These are phyloP conservation scores for Cadophora luteo-olivacea DNA, from an alignment of 2,329 filamentous ascomycete genomes.

Conservation along the genomic window DNA sequence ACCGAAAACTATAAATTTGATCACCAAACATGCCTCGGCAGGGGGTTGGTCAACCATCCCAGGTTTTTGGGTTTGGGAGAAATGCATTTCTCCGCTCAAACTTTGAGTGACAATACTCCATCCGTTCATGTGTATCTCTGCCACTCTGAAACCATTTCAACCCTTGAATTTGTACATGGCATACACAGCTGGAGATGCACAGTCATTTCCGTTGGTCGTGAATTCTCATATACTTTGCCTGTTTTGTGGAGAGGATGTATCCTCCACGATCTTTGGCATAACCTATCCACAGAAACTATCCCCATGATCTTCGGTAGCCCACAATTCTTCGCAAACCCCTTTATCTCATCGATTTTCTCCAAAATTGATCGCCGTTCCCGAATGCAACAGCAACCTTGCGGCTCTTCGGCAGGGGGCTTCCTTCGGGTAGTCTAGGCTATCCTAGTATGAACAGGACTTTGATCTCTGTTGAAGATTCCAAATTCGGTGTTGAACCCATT, in stretches of 20 bases:
- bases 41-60: not conserved
- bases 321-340: not conserved
- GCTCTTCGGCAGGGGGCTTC: not conserved
- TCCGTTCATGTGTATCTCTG: not conserved
- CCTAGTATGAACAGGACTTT: not conserved
- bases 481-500: not conserved
- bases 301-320: not conserved
- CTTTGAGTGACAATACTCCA: not conserved
- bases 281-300: not conserved
- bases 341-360: not conserved
- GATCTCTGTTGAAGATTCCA: not conserved
- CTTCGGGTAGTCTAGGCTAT: slow-evolving; percentile 8
- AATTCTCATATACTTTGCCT: not conserved
- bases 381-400: not conserved
- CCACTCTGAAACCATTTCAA: not conserved
- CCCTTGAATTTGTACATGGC: not conserved
- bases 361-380: not conserved
- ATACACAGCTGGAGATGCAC: not conserved
- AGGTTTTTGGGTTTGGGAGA: not conserved
- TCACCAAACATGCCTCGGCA: not conserved
- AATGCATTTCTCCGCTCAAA: not conserved
- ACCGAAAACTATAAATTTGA: not conserved
- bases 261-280: not conserved
- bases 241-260: not conserved
- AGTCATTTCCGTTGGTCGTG: not conserved